Evolutionary conservation across 2,329 filamentous ascomycete species (phyloP).

Genomic region (Colletotrichum australisinense): DNA sequence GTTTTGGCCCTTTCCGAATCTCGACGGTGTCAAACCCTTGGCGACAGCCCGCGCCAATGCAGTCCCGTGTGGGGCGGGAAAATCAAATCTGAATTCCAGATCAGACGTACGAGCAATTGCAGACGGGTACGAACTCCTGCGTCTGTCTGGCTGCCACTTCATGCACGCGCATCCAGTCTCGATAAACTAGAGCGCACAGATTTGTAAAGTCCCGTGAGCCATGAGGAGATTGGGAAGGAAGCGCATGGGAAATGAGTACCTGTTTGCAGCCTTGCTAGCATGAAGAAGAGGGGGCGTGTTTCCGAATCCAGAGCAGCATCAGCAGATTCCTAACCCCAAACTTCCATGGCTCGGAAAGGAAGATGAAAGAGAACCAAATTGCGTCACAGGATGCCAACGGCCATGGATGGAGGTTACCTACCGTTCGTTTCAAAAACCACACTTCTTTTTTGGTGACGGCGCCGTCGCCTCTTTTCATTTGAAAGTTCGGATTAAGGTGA

Average conservation of each 20-base stretch:
- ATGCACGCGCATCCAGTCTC: background rate
- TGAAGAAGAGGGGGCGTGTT: background rate
- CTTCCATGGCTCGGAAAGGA: background rate
- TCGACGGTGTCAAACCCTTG: background rate
- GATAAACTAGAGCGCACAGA: background rate
- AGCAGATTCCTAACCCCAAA: background rate
- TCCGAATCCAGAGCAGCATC: background rate
- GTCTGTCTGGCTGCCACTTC: background rate
- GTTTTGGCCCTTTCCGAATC: background rate
- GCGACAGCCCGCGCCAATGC: background rate
- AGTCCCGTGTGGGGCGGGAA: no score
- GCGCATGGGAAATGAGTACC: background rate
- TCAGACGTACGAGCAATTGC: background rate
- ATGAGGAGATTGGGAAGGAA: background rate
- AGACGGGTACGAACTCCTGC: background rate
- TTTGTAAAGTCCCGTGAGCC: background rate
- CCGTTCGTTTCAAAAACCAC: conserved; percentile 19
- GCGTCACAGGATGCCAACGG: conserved; percentile 5
- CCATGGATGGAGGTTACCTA: background rate
- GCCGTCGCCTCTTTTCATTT: background rate
- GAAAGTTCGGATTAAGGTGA: conserved; percentile 4
- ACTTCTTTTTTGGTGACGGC: background rate
- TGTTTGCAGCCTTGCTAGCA: background rate
- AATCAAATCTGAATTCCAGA: background rate
- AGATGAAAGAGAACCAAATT: background rate